Conservation (phyloP, 1,284 basidiomycete species). For the Apiotrichum montevideense region DNA sequence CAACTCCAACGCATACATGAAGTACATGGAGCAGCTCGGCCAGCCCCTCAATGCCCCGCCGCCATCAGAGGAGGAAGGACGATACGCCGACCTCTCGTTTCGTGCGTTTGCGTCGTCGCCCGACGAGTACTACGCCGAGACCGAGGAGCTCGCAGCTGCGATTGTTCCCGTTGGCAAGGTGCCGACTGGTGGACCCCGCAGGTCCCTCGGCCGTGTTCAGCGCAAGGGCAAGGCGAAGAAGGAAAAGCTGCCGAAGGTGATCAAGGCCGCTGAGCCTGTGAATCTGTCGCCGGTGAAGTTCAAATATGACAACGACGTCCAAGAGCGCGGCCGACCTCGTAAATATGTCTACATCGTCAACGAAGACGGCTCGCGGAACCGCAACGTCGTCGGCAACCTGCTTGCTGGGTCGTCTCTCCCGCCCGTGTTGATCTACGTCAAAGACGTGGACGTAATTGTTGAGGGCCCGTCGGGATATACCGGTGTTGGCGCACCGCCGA, state of each 20-base stretch:
- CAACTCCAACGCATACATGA: conserved; percentile 20
- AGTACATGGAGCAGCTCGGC: conserved; percentile 20
- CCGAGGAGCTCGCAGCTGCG: background rate
- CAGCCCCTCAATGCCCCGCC: conserved; percentile 18
- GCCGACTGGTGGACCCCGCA: background rate
- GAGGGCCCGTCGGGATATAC: conserved; percentile 24
- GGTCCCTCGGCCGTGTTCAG: background rate
- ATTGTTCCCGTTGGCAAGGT: conserved; percentile 5
- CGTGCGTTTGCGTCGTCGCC: conserved; percentile 8
- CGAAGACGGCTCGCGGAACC: conserved; percentile 28
- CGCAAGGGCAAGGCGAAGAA: background rate
- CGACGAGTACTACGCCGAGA: conserved; percentile 4
- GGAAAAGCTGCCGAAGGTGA: background rate
- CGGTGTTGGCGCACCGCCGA: conserved; percentile 29
- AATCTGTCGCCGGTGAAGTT: background rate
- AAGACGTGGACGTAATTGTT: conserved; percentile 21
- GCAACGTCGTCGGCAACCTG: conserved; percentile 26
- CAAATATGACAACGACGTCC: conserved; percentile 26
- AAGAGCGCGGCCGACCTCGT: conserved; percentile 37
- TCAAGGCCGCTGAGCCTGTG: background rate
- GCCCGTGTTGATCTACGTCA: conserved; percentile 28
- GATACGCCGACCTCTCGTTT: conserved; percentile 22
- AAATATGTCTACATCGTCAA: conserved; percentile 40
- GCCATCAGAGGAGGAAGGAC: conserved; percentile 14
- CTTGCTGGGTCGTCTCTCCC: conserved; percentile 23